Percentiles rank a stretch among this genome's conserved stretches.
Evolutionary conservation across 2,329 filamentous ascomycete genomes (phyloP).

Genomic region (Immersiporthe knoxdaviesiana): DNA sequence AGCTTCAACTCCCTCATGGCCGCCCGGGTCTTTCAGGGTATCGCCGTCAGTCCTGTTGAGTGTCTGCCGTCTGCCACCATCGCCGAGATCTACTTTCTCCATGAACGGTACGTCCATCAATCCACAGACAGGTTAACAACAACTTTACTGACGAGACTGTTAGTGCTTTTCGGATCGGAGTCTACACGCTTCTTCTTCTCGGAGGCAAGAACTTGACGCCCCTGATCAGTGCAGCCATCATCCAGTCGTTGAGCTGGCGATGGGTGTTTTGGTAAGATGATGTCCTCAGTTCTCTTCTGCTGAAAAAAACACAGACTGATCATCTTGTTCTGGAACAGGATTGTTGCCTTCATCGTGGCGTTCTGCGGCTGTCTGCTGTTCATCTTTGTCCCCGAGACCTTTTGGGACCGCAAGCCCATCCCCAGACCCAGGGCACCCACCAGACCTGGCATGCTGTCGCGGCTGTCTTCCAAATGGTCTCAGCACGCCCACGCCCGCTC

Average conservation of each 20-base stretch:
- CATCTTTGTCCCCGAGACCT: conserved; percentile 91
- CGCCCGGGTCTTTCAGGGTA: conserved; percentile 83
- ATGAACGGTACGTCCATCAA: conserved; percentile 62
- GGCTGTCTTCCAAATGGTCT: conserved; percentile 48
- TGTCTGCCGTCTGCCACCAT: conserved; percentile 92
- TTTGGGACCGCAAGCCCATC: conserved; percentile 83
- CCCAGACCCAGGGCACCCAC: conserved; percentile 41
- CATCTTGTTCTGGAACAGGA: conserved; percentile 50
- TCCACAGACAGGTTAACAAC: no score
- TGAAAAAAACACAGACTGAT: conserved; percentile 27
- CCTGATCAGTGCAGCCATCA: conserved; percentile 82
- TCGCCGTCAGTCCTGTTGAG: conserved; percentile 88
- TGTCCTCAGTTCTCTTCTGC: no score
- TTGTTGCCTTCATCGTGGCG: conserved; percentile 79
- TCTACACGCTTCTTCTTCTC: conserved; percentile 86
- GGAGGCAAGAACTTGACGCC: conserved; percentile 92
- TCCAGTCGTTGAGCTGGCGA: conserved; percentile 77
- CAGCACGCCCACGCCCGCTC: conserved; percentile 8
- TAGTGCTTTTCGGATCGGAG: conserved; percentile 81
- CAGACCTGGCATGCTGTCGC: conserved; percentile 48
- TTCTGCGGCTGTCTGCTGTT: conserved; percentile 75
- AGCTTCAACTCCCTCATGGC: conserved; percentile 78
- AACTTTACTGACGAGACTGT: not conserved
- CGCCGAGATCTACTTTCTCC: conserved; percentile 94
- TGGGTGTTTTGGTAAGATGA: conserved; percentile 80